Percentiles rank a stretch among this genome's conserved stretches.
phyloP scores from a whole-genome alignment of 2,329 filamentous ascomycete genomes.

The Microascus cirrosus region DNA sequence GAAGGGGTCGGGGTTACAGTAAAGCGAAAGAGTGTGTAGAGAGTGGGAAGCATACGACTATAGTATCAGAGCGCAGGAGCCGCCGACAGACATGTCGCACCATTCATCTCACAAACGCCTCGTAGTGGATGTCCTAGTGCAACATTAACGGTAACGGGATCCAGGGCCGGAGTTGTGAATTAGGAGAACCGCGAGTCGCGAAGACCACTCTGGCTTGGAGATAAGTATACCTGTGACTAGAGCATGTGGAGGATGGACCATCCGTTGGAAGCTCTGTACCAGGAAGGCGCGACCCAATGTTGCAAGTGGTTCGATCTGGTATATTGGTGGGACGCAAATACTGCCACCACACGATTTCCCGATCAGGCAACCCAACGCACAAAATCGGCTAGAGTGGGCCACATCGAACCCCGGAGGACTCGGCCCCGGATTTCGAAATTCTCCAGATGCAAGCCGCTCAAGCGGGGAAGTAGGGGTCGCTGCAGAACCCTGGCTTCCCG shows the following conservation, averaged over 20 bases:
- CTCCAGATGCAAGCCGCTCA: neutral
- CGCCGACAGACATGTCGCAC: too few species aligned
- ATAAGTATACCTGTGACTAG: neutral
- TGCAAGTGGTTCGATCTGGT: neutral
- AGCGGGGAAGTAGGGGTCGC: neutral
- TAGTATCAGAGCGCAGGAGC: too few species aligned
- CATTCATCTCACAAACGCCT: neutral
- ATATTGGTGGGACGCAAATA: neutral
- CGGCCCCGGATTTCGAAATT: neutral
- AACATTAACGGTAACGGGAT: neutral
- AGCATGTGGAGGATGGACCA: neutral
- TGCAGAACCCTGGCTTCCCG: neutral
- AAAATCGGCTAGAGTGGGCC: neutral
- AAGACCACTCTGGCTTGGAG: neutral
- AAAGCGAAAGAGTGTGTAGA: too few species aligned
- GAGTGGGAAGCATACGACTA: too few species aligned
- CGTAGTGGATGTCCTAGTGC: neutral
- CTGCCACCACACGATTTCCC: neutral
- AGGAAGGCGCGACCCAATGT: neutral
- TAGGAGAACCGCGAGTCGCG: neutral
- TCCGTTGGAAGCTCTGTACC: neutral
- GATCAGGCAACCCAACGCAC: neutral
- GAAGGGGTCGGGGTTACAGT: too few species aligned
- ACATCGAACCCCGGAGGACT: neutral
- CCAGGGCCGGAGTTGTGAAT: neutral